Evolutionary conservation across 768 basidiomycete species (phyloP), one percentile per base, ranked within the genome.

Genomic region (Hortiboletus flavorubellus): DNA sequence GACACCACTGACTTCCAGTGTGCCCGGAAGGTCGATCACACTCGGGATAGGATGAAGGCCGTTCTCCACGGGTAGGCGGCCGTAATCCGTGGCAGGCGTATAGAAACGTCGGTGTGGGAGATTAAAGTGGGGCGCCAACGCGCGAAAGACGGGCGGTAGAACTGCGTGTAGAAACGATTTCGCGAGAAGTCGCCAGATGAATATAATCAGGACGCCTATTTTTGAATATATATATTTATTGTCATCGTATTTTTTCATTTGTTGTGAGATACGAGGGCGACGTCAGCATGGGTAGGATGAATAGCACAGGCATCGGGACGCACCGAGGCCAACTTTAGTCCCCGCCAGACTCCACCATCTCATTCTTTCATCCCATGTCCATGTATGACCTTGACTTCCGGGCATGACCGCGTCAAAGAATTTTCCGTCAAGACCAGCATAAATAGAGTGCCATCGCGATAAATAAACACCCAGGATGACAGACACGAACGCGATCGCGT

Each of bases 401-500:
- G 86, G 84, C 83, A 83, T 86, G 45, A 68, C 51, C n/a, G 58
- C 54, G 15, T 53, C 54, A 51, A 75, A 68, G 46, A 71, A 71
- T 37, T 18, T 55, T 46, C 66, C 65, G 52, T 72, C 75, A 14
- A 77, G 65, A n/a, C 76, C 79, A 40, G 71, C 69, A 38, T 76
- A 78, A 11, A 68, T 62, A 4, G 70, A 76, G 46, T 74, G 72
- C 93, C 94, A 97, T 42, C 81, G 77, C 0, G 83, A 84, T 0
- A 93, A 67, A 23, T 82, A 73, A 18, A 78, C 75, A n/a, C 96
- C 96, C 35, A 89, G 75, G 16, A 91, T 78, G 40, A 93, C 93
- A 26, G 90, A 86, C n/a, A 89, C 73, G 59, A 94, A 88, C 0
- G 96, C 93, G 48, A 98, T 95, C 4, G 95, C 92, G 65, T 98